These are phyloP conservation scores for Diplodia scrobiculata DNA, from an alignment of 2,329 filamentous ascomycete genomes.

Conservation along the genomic window DNA sequence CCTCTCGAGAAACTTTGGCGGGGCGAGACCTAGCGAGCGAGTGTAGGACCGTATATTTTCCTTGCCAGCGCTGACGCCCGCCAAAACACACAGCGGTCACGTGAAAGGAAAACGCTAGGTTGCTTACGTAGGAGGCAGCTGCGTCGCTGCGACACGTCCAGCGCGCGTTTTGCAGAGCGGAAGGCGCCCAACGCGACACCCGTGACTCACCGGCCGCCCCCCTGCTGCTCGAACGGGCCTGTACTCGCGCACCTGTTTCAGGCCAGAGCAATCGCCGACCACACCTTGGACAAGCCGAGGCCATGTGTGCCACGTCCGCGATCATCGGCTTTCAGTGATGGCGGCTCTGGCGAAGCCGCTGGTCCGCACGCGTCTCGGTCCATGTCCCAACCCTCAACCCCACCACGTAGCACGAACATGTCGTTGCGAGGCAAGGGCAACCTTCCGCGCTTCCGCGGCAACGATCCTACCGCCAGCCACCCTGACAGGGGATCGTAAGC, in stretches of 20 bases:
- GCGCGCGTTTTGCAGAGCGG: slow-evolving; percentile 10
- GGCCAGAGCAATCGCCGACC: slow-evolving; percentile 3
- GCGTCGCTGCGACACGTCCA: slow-evolving; percentile 6
- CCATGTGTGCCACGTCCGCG: neutral
- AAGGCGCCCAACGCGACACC: neutral
- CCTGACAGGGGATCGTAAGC: neutral
- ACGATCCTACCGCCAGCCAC: neutral
- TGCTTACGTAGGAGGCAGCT: neutral
- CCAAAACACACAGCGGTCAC: neutral
- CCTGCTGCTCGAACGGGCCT: neutral
- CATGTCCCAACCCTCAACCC: neutral
- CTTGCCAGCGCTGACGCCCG: neutral
- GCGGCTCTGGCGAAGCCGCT: neutral
- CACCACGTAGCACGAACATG: slow-evolving; percentile 1
- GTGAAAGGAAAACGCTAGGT: neutral
- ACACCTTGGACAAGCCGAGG: neutral
- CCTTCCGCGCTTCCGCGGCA: slow-evolving; percentile 3
- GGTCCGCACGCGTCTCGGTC: neutral
- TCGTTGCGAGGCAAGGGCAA: neutral
- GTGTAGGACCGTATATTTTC: neutral
- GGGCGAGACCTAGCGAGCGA: neutral
- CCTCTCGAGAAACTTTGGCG: neutral
- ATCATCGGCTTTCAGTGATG: neutral
- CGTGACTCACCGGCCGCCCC: slow-evolving; percentile 3
- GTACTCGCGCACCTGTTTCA: slow-evolving; percentile 13